Evolutionary conservation across 129 eudicot genomes (phyloP), one percentile per base, ranked within the genome.

Genomic region (Oenanthe sinensis): DNA sequence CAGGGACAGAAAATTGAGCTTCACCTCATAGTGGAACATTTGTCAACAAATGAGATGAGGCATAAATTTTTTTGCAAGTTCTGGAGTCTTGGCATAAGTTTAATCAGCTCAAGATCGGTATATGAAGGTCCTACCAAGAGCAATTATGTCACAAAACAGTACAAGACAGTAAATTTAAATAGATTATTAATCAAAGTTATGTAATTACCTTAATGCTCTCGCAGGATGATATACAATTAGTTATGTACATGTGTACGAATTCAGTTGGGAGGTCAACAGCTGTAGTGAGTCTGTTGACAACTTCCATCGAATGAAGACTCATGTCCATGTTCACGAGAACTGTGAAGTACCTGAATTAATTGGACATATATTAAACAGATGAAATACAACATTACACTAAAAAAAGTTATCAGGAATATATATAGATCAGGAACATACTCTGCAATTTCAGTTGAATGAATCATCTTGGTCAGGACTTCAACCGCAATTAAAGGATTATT

Each of bases 251-350:
- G 85, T 92, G 97, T 40, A 96, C 88, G 84, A 96, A 96, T 77
- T 92, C 97, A 8, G 93, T 88, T 12, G 99, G 99, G 78, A 96
- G 89, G 74, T 96, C 97, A 78, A 96, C 97, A 1, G 96, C 89
- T 6, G 94, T 90, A 20, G 99, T 96, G 50, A 96, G 87, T 89
- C 97, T 86, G 88, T 96, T 96, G 84, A 96, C 99, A 79, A 96
- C 99, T 87, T 96, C 99, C 99, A 96, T 96, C 10, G 97, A 96
- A 79, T 96, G 99, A 78, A 96, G 92, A 77, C 99, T 96, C 97
- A 96, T 92, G 69, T 96, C 99, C 99, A 96, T 96, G 84, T 92
- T 92, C 78, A 90, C 96, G 47, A 96, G 96, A 78, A 96, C 97
- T 17, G 89, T 90, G 77, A 90, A 90, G 80, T 96, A 92, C 72